A percentile compares a stretch with the other conserved stretches of the same genome.
phyloP scores from a whole-genome alignment of 2,329 filamentous ascomycete species.

The Claviceps sp. region DNA sequence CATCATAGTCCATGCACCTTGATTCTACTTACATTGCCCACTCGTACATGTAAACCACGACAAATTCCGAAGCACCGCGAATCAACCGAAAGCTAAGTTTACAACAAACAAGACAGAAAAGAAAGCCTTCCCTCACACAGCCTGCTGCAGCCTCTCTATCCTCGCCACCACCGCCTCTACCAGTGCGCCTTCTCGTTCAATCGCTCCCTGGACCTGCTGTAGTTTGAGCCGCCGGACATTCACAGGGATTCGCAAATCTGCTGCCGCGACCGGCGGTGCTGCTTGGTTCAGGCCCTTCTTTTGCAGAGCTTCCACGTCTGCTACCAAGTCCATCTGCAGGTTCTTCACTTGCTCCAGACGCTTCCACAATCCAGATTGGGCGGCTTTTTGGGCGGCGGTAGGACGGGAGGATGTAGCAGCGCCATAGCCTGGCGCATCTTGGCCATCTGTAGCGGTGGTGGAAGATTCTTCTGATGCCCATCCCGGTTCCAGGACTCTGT shows the following conservation, averaged over 20 bases:
- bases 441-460: background rate
- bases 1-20: no score
- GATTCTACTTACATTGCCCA: no score
- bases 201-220: conserved; percentile 45
- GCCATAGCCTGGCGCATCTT: background rate
- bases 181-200: conserved; percentile 54
- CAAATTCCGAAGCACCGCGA: no score
- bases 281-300: conserved; percentile 15
- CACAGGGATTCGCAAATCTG: conserved; percentile 39
- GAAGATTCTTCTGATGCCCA: background rate
- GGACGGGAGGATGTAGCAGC: background rate
- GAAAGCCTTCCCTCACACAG: conserved; percentile 9
- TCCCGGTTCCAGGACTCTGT: conserved; percentile 27
- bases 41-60: no score
- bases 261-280: conserved; percentile 19
- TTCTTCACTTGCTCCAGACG: conserved; percentile 28
- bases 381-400: background rate
- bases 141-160: conserved; percentile 41
- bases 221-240: conserved; percentile 51
- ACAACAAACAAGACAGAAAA: background rate
- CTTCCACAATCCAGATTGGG: conserved; percentile 5
- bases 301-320: conserved; percentile 35
- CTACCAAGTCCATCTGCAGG: conserved; percentile 29
- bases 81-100: no score
- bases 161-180: conserved; percentile 53